Evolutionary conservation across 352 stramenopile species (phyloP).

Genomic region (Thraustochytrium sp.): DNA sequence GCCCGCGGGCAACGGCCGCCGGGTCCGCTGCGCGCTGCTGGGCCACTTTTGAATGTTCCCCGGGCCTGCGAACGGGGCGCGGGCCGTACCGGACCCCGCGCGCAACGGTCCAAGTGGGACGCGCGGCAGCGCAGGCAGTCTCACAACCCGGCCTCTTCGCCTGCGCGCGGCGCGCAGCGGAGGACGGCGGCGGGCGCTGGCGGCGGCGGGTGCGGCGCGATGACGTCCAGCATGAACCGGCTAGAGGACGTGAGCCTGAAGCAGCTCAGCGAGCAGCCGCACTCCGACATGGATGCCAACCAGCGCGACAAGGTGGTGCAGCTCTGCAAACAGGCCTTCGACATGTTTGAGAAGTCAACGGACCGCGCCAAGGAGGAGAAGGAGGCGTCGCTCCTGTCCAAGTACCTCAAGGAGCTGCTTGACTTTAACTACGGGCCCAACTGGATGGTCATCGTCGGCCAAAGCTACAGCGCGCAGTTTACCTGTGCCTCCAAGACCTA

Average conservation of each 20-base stretch:
- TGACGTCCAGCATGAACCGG: constrained; percentile 34
- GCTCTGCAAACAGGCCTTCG: constrained; percentile 38
- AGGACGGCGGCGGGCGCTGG: too few species aligned
- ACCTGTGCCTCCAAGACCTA: constrained; percentile 32
- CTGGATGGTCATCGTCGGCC: constrained; percentile 38
- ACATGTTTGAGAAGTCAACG: constrained; percentile 39
- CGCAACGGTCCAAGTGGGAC: too few species aligned
- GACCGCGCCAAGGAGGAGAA: constrained; percentile 33
- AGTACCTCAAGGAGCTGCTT: constrained; percentile 40
- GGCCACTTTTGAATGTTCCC: too few species aligned
- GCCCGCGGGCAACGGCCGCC: too few species aligned
- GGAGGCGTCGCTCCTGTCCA: constrained; percentile 25
- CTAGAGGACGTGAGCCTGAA: constrained; percentile 37
- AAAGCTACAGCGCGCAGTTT: constrained; percentile 26
- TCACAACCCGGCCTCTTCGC: too few species aligned
- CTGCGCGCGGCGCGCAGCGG: too few species aligned
- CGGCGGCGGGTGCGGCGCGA: not conserved
- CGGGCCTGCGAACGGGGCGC: too few species aligned
- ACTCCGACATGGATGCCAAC: constrained; percentile 35
- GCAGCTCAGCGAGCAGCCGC: constrained; percentile 39
- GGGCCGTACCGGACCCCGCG: too few species aligned
- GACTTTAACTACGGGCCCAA: constrained; percentile 34
- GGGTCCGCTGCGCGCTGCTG: too few species aligned
- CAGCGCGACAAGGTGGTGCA: constrained; percentile 32
- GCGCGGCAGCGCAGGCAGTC: too few species aligned